phyloP scores from a whole-genome alignment of 2,329 filamentous ascomycete genomes.

The Chlorencoelia australis region DNA sequence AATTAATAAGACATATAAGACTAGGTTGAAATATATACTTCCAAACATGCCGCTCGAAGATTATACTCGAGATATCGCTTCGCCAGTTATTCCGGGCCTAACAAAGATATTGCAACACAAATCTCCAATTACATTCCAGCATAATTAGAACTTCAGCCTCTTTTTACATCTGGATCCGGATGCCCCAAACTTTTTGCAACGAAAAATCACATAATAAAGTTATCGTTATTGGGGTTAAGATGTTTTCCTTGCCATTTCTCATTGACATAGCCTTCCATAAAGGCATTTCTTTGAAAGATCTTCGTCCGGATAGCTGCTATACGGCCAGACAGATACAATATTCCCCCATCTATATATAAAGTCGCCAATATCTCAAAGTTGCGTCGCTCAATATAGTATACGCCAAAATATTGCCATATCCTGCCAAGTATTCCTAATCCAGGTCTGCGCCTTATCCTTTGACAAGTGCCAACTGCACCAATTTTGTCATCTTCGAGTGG shows the following conservation, averaged over 20 bases:
- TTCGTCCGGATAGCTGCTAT: slow-evolving; percentile 81
- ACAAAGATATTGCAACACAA: slow-evolving; percentile 1
- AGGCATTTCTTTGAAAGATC: slow-evolving; percentile 57
- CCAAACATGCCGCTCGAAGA: slow-evolving; percentile 1
- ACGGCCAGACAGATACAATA: slow-evolving; percentile 84
- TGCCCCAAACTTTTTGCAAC: slow-evolving; percentile 83
- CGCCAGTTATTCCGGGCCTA: background rate
- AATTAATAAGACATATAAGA: slow-evolving; percentile 1
- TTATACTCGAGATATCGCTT: slow-evolving; percentile 1
- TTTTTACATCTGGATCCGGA: slow-evolving; percentile 80
- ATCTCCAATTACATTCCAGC: slow-evolving; percentile 58
- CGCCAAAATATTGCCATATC: slow-evolving; percentile 77
- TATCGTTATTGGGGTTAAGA: slow-evolving; percentile 88
- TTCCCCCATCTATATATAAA: slow-evolving; percentile 80
- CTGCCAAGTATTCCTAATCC: slow-evolving; percentile 43
- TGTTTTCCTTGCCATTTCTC: slow-evolving; percentile 80
- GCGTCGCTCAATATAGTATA: slow-evolving; percentile 77
- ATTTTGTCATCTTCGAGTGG: slow-evolving; percentile 75
- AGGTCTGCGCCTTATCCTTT: slow-evolving; percentile 53
- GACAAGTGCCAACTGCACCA: slow-evolving; percentile 69
- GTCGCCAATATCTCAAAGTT: slow-evolving; percentile 94
- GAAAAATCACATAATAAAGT: slow-evolving; percentile 90
- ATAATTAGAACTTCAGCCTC: slow-evolving; percentile 86
- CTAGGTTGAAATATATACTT: slow-evolving; percentile 1
- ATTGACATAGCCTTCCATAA: slow-evolving; percentile 75